Base-by-base conservation (phyloP, 1,284 basidiomycete genomes). In the Malassezia japonica region DNA sequence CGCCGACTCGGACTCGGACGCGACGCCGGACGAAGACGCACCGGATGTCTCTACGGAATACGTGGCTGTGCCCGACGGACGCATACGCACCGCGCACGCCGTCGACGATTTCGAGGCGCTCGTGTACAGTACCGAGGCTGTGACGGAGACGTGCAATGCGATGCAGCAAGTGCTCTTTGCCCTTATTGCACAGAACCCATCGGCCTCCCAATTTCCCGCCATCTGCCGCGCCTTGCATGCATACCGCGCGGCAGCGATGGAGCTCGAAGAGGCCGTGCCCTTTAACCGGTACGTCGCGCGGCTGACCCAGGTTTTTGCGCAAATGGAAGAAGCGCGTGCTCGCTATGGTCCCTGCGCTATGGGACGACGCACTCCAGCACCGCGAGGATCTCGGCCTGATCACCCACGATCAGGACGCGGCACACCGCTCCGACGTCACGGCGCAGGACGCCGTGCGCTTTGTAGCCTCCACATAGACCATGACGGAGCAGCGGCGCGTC, bases 141-240 rank as follows among this genome's bases (percentile, higher is more conserved):
- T 65, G 25, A 58, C 61, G 2, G 45, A 55, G 10, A 51, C 56
- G 3, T 59, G 59, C 46, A 39, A 50, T 8, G 53, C 45, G 24
- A 60, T 65, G 43, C 42, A 57, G n/a, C 40, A 44, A 1, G 59
- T 57, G 2, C 55, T 65, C 25, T 39, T 47, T n/a, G 46, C 50
- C 15, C 45, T 60, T 2, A 29, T 25, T 6, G 34, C 58, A 20
- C 53, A 54, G 24, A 33, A 43, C 32, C 47, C 32, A 48, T 28
- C 38, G 48, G 44, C 21, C 38, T 41, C 38, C 15, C 23, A 40
- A 5, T 40, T 10, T 48, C 32, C 51, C n/a, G 41, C 48, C 39
- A 13, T 60, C 15, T 15, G 34, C n/a, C 36, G 15, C 6, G 29
- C 37, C 2, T 21, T 51, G 36, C 37, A 35, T 23, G 27, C 37